phyloP scores from a whole-genome alignment of 2,329 filamentous ascomycete genomes.

The Xylariaceae sp. region DNA sequence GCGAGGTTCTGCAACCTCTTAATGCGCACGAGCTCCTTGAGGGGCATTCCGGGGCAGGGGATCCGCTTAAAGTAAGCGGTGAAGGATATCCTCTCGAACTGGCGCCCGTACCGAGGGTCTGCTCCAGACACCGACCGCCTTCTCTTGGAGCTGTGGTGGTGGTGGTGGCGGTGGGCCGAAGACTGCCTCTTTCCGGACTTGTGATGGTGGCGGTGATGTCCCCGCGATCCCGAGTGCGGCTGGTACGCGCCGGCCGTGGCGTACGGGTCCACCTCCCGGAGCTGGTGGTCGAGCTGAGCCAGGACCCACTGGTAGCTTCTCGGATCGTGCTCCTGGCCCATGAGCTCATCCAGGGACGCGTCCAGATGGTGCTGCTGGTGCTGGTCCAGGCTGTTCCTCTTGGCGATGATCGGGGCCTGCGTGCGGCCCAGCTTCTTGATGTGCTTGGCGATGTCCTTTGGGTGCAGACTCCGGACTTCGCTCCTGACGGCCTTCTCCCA shows the following conservation, averaged over 20 bases:
- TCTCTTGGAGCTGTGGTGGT: too few species aligned
- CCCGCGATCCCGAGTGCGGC: not conserved
- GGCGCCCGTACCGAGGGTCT: not conserved
- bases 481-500: conserved; percentile 33
- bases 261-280: conserved; percentile 21
- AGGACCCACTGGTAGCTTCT: conserved; percentile 32
- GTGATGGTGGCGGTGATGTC: conserved; percentile 4
- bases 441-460: conserved; percentile 27
- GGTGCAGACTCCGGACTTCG: conserved; percentile 29
- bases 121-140: not conserved
- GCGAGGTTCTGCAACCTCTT: too few species aligned
- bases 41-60: not conserved
- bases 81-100: not conserved
- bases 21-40: too few species aligned
- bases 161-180: too few species aligned
- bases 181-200: not conserved
- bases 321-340: conserved; percentile 26
- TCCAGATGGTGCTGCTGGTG: conserved; percentile 37
- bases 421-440: conserved; percentile 30
- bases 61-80: not conserved
- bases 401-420: conserved; percentile 27
- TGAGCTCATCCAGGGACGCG: conserved; percentile 27
- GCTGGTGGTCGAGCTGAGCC: conserved; percentile 36
- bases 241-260: not conserved
- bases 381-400: conserved; percentile 28